Conservation (phyloP, 148 eudicot genomes). For the Oxyria digyna region DNA sequence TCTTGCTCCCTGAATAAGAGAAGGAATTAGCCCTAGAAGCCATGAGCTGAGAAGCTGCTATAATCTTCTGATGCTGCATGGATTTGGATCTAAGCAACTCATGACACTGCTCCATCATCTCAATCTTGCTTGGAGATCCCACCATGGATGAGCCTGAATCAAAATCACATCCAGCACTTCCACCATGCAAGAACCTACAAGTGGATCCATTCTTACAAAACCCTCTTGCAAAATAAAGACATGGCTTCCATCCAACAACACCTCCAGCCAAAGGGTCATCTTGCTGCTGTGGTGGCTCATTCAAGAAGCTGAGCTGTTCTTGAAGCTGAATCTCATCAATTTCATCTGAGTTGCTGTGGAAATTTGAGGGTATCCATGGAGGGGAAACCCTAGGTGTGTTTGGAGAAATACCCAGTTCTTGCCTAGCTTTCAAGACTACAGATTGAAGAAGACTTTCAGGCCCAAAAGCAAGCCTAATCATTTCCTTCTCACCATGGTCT, state of each 20-base stretch:
- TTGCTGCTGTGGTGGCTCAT: conserved; percentile 14
- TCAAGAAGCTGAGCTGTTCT: conserved; percentile 57
- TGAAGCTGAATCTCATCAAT: conserved; percentile 67
- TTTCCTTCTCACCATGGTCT: conserved; percentile 20
- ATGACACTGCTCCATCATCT: conserved; percentile 67
- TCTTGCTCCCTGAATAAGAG: conserved; percentile 26
- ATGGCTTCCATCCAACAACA: conserved; percentile 75
- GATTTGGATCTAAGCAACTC: conserved; percentile 70
- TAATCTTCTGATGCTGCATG: conserved; percentile 46
- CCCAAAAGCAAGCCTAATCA: conserved; percentile 30
- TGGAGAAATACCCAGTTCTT: conserved; percentile 22
- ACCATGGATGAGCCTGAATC: conserved; percentile 19
- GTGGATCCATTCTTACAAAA: conserved; percentile 76
- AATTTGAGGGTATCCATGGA: conserved; percentile 6
- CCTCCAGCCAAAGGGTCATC: conserved; percentile 19
- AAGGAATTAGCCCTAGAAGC: conserved; percentile 33
- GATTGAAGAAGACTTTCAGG: conserved; percentile 22
- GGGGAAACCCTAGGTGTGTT: conserved; percentile 17
- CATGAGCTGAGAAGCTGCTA: conserved; percentile 22
- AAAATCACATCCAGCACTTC: conserved; percentile 15
- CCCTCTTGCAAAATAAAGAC: conserved; percentile 72
- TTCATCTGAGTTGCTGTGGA: conserved; percentile 18
- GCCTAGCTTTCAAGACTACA: conserved; percentile 16
- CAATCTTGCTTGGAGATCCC: conserved; percentile 36
- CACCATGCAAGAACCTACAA: conserved; percentile 47